Evolutionary conservation across 805 yeast genomes (phyloP), one percentile per base, ranked within the genome.

Genomic region (Candida boleticola): DNA sequence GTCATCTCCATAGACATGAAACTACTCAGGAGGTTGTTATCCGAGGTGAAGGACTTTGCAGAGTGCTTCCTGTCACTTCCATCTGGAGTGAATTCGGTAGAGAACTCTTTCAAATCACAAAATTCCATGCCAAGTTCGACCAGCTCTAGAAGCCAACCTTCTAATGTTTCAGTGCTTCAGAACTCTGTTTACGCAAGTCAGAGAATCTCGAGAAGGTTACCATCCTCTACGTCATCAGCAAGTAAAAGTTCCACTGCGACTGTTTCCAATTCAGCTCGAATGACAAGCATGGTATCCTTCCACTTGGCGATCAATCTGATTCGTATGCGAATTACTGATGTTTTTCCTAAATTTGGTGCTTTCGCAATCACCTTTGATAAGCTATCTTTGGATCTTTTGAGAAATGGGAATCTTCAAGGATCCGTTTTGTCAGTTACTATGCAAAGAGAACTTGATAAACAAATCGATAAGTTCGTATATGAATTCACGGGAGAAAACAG

Each of bases 291-390:
- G 10, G 41, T 38, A n/a, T 68, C 71, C 2, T 41, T 73, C 13
- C 71, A 68, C 25, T 7, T 60, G 1, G 26, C 38, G 1, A 37
- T 66, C 6, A 51, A 53, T 23, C 51, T 47, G 34, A 29, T 60
- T 2, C 44, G 49, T 2, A 29, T 65, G 3, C 40, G 37, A 1
- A 36, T 64, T 2, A 29, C 40, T 0, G 41, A 52, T 5, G 30
- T 66, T 3, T 36, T 40, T 3, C 54, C 57, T 2, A 41, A 45
- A 3, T 62, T 67, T 48, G 72, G 71, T 2, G 55, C 56, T 23
- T 36, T 64, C 14, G 39, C 37, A 2, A 7, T 59, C 2, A 18
- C 23, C 3, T 14, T 55, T 1, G 37, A 38, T 2, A 46, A 56
- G 9, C 13, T 61, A 10, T 47, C 49, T 7, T 18, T 63, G 2